A percentile compares a stretch with the other conserved stretches of the same genome.
Conservation (phyloP, 495 filamentous ascomycete species). For the Annulohypoxylon bovei region DNA sequence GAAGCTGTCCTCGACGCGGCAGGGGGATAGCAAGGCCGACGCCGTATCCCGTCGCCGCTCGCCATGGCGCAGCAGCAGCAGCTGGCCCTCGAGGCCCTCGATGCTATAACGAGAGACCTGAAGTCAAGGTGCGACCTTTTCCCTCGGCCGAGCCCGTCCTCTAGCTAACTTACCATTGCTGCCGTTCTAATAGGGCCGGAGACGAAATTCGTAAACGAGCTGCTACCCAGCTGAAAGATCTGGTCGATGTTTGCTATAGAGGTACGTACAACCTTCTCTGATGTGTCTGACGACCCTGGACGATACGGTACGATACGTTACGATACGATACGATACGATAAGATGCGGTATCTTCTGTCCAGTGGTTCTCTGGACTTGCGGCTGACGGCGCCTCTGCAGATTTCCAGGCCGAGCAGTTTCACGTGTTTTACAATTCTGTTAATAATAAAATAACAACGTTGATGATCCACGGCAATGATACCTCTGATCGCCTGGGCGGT, state of each 20-base stretch:
- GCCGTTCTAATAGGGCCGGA: constrained; percentile 28
- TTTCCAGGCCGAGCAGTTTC: constrained; percentile 78
- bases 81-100: constrained; percentile 48
- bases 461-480: constrained; percentile 83
- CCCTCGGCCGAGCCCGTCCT: background rate
- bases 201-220: constrained; percentile 49
- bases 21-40: constrained; percentile 27
- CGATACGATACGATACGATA: too few relatives aligned
- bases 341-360: background rate
- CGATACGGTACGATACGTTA: too few relatives aligned
- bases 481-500: constrained; percentile 87
- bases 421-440: constrained; percentile 79
- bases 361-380: background rate
- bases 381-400: constrained; percentile 61
- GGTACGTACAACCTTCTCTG: constrained; percentile 30
- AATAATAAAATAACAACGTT: constrained; percentile 78
- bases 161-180: constrained; percentile 6
- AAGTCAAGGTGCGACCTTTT: constrained; percentile 45
- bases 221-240: constrained; percentile 45
- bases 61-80: constrained; percentile 49
- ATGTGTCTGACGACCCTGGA: background rate
- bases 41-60: constrained; percentile 4
- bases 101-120: constrained; percentile 47
- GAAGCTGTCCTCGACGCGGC: constrained; percentile 44
- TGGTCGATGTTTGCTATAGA: constrained; percentile 50